Evolutionary conservation across 176 grass and related monocot species (phyloP), one percentile per base, ranked within the genome.

Genomic region (Aegilops speltoides): DNA sequence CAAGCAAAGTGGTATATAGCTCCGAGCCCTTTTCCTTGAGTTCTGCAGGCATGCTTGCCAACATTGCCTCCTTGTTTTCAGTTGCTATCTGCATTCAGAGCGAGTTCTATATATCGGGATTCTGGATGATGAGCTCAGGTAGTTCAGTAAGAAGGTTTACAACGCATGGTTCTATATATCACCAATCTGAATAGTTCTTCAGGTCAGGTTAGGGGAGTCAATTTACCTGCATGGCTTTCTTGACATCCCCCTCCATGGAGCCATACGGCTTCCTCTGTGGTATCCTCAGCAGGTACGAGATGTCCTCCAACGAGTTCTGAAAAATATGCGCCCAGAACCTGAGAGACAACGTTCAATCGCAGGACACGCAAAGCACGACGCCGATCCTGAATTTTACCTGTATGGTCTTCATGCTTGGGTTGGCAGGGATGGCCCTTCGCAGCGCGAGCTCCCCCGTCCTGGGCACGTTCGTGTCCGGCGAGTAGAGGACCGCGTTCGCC

Each of bases 361-460:
- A 71, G 4, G 31, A 45, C 17, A 23, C 2, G 14, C 31, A 65
- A 83, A 6, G 13, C 33, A 33, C 13, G 20, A 32, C 4, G 4
- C 2, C 8, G 29, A 20, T 64, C 36, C 26, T 8, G 16, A 46
- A 10, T 4, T 11, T 24, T 85, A 96, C 96, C 88, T 98, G 96
- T 88, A 98, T 94, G 22, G 88, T 67, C 82, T 98, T 96, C 96
- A 93, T 98, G 76, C 88, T 94, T 23, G 87, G 87, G 81, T 96
- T 98, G 8, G 92, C 93, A 41, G 93, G 93, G 86, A 98, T 96
- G 24, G 93, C 93, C 79, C 85, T 94, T 78, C 96, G 92, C 84
- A 98, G 78, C 48, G 96, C 96, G 65, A 95, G 94, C 83, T 98
- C 96, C 46, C 96, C 96, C 1, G 91, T 98, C 83, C 96, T 95